Evolutionary conservation across 345 rosid species (phyloP).

Genomic region (Sapria himalayana): DNA sequence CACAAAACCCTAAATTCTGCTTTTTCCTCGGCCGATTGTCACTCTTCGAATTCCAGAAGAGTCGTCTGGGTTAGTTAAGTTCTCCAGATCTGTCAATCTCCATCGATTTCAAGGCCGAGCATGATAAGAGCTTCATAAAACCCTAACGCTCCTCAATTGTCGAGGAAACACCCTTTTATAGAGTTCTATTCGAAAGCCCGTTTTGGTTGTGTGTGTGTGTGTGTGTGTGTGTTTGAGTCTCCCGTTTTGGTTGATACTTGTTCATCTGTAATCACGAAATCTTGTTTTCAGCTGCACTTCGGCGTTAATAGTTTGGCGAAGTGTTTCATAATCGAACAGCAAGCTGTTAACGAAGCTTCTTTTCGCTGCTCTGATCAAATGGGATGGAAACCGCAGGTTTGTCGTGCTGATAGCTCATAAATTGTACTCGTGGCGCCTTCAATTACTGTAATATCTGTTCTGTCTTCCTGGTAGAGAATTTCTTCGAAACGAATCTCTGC

Average conservation of each 20-base stretch:
- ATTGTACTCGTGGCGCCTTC: not conserved
- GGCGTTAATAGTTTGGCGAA: conserved; percentile 95
- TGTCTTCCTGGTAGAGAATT: conserved; percentile 2
- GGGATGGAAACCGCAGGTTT: conserved; percentile 99
- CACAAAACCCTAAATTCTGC: conserved; percentile 47
- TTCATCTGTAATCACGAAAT: too few relatives aligned
- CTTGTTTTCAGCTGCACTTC: conserved; percentile 41
- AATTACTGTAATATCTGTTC: not conserved
- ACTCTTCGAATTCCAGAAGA: conserved; percentile 24
- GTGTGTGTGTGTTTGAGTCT: too few relatives aligned
- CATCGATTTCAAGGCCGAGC: too few relatives aligned
- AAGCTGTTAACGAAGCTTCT: conserved; percentile 95
- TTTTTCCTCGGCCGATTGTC: conserved; percentile 21
- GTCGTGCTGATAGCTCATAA: conserved; percentile 4
- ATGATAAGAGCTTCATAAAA: too few relatives aligned
- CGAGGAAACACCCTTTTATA: too few relatives aligned
- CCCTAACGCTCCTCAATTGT: too few relatives aligned
- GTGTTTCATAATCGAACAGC: conserved; percentile 69
- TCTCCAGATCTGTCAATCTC: too few relatives aligned
- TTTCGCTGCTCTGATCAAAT: conserved; percentile 91
- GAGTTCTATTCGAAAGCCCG: too few relatives aligned
- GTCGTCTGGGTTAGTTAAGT: conserved; percentile 69
- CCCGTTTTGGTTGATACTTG: too few relatives aligned
- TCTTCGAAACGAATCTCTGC: conserved; percentile 3
- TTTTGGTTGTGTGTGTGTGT: too few relatives aligned